Base-by-base conservation (phyloP, 495 filamentous ascomycete species). In the Tetracladium setigerum region DNA sequence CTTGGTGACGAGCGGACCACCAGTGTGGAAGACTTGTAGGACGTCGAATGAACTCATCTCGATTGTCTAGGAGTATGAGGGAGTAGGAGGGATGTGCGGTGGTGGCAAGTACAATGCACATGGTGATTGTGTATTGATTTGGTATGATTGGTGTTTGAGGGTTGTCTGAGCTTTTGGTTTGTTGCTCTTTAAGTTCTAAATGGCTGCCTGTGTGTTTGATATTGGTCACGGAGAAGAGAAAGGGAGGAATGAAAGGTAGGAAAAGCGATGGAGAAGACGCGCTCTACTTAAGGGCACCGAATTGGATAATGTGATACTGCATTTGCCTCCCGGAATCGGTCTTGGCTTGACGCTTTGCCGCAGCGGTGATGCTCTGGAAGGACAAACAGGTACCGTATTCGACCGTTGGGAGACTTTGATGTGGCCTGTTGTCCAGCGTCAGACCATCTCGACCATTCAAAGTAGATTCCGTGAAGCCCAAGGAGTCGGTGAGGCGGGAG, bases 51-150 rank as follows among this genome's bases (percentile, higher is more conserved):
- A 84, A 97, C 72, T 97, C 90, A 80, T 99, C 92, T 60, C 92
- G 78, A 62, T 99, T 99, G 68, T 89, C 83, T 62, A 96, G 72
- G 41, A 95, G 71, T 56, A 99, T 89, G 41, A 97, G 71, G 11
- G 89, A 78, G 67, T 96, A 99, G 42, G 78, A 67, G 8, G 94
- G 94, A 62, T 99, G 92, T 30, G 86, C 78, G 4, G 90, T 96
- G 32, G 94, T 89, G 38, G 95, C 62, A 24, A 97, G 71, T 38
- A 84, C 84, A 65, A 98, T 97, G 64, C 94, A 98, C 92, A 97
- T 98, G 19, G 30, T 27, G 22, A 27, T 27, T 27, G 22, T 27
- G 22, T 27, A 27, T 27, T 27, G 22, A 27, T 27, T n/a, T 74
- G 54, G 17, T 30, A 31, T 14, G 27, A 27, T 3, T 27, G 22